Base-by-base conservation (phyloP, 31 red algal genomes). In the Porphyra umbilicalis region DNA sequence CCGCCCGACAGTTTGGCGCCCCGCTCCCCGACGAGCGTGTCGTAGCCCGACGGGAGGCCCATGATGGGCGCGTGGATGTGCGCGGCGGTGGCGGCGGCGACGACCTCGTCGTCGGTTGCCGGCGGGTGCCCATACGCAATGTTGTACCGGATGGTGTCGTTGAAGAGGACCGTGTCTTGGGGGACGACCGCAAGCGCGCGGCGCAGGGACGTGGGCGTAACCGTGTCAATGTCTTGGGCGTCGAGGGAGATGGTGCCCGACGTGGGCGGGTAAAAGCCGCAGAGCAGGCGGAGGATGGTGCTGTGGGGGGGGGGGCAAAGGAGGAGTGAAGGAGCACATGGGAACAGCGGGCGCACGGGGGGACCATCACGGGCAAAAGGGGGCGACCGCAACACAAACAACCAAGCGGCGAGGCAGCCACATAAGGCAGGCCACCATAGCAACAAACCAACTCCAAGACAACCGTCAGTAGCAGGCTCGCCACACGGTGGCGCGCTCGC, bases 111-210 rank as follows among this genome's bases (percentile, higher is more conserved):
- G 35, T 93, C 83, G 9, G 89, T 88, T 0, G 94, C 92, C 81
- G 84, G 86, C n/a, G 89, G 80, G n/a, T 89, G 74, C 4, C 98
- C 98, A 83, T 99, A 99, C 29, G 81, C 89, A 84, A 99, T 95
- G 85, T 99, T 99, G 89, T 99, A 99, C 76, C 78, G 80, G 25
- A 99, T 77, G 71, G 92, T 89, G 42, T 93, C 90, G 80, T 99
- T 99, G 83, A 99, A 99, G 42, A 99, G 77, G 5, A 97, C 94
- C 29, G 90, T 97, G 39, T 99, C 98, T 86, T 99, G 98, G 31
- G 94, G 98, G 31, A 99, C 92, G 35, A 97, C 89, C 14, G 88
- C 92, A 35, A 99, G 91, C 32, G 82, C 82, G 10, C 74, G 33
- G 34, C 90, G 86, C 39, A 99, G 85, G 68, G 88, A 92, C 35